Evolutionary conservation across 2,329 filamentous ascomycete species (phyloP), one percentile per base, ranked within the genome.

Genomic region (Aspergillus phoenicis): DNA sequence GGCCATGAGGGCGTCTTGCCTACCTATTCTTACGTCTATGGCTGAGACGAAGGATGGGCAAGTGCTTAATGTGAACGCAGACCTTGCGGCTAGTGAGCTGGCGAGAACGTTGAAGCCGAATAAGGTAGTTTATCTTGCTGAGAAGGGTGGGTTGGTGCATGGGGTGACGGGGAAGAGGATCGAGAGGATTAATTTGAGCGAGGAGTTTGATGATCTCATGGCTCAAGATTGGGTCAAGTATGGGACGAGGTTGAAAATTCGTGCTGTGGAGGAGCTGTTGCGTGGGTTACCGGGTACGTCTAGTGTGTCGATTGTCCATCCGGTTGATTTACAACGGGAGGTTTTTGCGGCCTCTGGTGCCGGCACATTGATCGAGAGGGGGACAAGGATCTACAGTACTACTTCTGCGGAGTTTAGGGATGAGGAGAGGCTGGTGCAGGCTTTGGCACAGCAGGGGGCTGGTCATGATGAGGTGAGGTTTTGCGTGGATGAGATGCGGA

Each of bases 81-180:
- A 99, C 77, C 93, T 97, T 64, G 94, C 94, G 36, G 95, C 95
- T 26, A 93, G 93, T 66, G 94, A 97, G 80, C 84, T 99, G 63
- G 94, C 95, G 17, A 88, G 91, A 62, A 87, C 91, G 60, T 83
- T 99, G 57, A 89, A 97, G 78, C 95, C 95, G 30, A 82, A 98
- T 70, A 99, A 99, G 87, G 93, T 98, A 62, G 93, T 99, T 62
- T 99, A 97, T 76, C 84, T 98, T n/a, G 96, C 93, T 4, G 95
- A 99, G 81, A 98, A 98, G 84, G 95, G 95, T 49, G 95, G 94
- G 5, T 81, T 99, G 36, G 96, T 97, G 80, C 92, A 98, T 74
- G 93, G 93, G 61, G 91, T 96, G 64, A 91, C 89, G 11, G 90
- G 89, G 61, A 89, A 94, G 82, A 96, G 97, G 82, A 98, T 98